Evolutionary conservation across 345 rosid species (phyloP), one percentile per base, ranked within the genome.

Genomic region (Eutrema yunnanense): DNA sequence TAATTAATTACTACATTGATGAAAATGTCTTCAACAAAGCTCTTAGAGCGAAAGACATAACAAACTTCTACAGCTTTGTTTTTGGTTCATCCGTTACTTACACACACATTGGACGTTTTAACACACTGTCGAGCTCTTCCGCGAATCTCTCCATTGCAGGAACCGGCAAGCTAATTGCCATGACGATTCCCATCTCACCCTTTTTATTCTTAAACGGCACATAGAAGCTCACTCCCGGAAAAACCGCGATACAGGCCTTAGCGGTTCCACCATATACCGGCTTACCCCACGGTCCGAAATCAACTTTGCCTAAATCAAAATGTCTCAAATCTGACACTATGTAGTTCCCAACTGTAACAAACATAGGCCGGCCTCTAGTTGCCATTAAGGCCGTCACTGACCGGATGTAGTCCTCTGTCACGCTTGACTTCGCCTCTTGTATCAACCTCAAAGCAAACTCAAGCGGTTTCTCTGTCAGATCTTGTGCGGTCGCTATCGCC

Each of bases 251-350:
- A 19, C 82, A 80, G 0, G 83, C 83, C 76, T 70, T 77, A 0
- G 86, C 86, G 0, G 78, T 65, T 44, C 93, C 88, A 1, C 82
- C 84, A n/a, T 84, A 88, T 2, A 59, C 80, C 2, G 90, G 75
- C 63, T 79, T 79, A 16, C 86, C 93, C 90, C 87, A 88, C 4
- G 69, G 73, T 5, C 88, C 90, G n/a, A 82, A 86, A 62, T 84
- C 87, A 9, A 81, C 75, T 2, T 79, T 59, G 7, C 61, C 78
- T 4, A 84, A 80, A 37, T 83, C 89, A 7, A 67, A 74, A 8
- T 70, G 79, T 5, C 79, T 83, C 67, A 84, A 40, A 49, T 88
- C 90, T 2, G 90, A 86, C 19, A 86, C 77, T 4, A 85, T 14
- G 26, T 65, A 87, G 47, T 78, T 60, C 13, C 82, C 62, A 0